phyloP scores from a whole-genome alignment of 1,284 basidiomycete genomes.

The Vanrija humicola region DNA sequence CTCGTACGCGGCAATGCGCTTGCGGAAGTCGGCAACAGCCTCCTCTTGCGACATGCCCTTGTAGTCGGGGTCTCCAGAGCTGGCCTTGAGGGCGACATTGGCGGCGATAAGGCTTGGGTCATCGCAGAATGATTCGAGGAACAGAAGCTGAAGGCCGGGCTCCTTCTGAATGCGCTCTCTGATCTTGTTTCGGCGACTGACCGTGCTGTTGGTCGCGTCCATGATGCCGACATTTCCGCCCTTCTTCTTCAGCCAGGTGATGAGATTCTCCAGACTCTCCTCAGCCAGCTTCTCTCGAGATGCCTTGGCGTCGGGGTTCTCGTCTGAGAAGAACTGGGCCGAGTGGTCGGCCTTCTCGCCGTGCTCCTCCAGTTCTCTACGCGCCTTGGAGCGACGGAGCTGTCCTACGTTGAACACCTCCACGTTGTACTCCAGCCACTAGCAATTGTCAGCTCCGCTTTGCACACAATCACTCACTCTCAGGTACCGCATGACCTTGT shows the following conservation, averaged over 20 bases:
- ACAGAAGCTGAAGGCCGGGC: constrained; percentile 84
- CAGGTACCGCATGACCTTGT: constrained; percentile 76
- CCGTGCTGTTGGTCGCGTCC: constrained; percentile 91
- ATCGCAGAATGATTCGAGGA: constrained; percentile 91
- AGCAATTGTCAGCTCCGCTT: neutral
- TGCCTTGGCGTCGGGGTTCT: constrained; percentile 72
- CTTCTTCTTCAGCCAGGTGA: constrained; percentile 87
- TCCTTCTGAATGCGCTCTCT: constrained; percentile 79
- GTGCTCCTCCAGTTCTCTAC: constrained; percentile 33
- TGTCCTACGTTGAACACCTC: constrained; percentile 99
- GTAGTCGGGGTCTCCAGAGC: constrained; percentile 96
- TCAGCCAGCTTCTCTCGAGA: constrained; percentile 79
- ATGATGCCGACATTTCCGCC: constrained; percentile 98
- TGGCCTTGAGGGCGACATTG: constrained; percentile 93
- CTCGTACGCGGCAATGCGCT: constrained; percentile 90
- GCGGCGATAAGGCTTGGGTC: constrained; percentile 91
- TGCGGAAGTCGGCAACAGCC: constrained; percentile 84
- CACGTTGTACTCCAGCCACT: constrained; percentile 99
- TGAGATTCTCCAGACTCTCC: constrained; percentile 92
- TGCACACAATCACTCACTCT: constrained; percentile 53
- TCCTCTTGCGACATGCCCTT: constrained; percentile 78
- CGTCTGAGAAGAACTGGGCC: constrained; percentile 84
- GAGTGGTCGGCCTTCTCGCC: constrained; percentile 72
- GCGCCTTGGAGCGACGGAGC: constrained; percentile 80
- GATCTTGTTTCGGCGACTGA: constrained; percentile 64